Evolutionary conservation across 2,329 filamentous ascomycete genomes (phyloP), one percentile per base, ranked within the genome.

Genomic region (Colletotrichum noveboracense): DNA sequence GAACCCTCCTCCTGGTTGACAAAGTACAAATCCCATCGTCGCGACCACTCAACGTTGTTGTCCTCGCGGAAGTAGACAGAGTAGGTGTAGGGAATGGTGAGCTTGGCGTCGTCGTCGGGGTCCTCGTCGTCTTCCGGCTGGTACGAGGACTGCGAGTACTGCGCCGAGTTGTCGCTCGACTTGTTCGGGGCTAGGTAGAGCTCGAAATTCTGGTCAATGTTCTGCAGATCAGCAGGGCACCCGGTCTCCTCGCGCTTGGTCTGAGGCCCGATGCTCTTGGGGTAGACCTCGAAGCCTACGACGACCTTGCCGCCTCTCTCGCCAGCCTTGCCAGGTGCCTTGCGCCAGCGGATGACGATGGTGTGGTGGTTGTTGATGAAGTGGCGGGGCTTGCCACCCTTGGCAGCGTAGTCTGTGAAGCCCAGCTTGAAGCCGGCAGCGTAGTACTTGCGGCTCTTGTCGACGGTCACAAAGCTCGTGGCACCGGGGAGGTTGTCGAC

Each of bases 61-160:
- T 97, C 95, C 82, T 97, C 94, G 67, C 95, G 93, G 86, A 96
- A 98, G 84, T 97, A 97, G 16, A 98, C 94, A 5, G 95, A 96
- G 85, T 98, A 98, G 0, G 95, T 94, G 84, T 96, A 97, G 0
- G 95, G 95, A 67, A 98, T 93, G 3, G 89, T 92, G 66, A 97
- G 84, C 3, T 88, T 94, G 16, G 91, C 91, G 30, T 90, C 90
- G 74, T 94, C 93, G 56, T 93, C 90, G 28, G 89, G 87, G 66
- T 93, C 91, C 56, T 88, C 86, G 43, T 89, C 88, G 52, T 88
- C 87, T 72, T 91, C 86, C 0, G 89, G 90, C 32, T 90, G 84
- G 81, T 93, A 93, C 1, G 91, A 92, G 0, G 90, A 90, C 32
- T 91, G 89, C 3, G 89, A 86, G 76, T 93, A 91, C 77, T 91